Evolutionary conservation across 2,329 filamentous ascomycete genomes (phyloP).

Genomic region (Monosporascus sp.): DNA sequence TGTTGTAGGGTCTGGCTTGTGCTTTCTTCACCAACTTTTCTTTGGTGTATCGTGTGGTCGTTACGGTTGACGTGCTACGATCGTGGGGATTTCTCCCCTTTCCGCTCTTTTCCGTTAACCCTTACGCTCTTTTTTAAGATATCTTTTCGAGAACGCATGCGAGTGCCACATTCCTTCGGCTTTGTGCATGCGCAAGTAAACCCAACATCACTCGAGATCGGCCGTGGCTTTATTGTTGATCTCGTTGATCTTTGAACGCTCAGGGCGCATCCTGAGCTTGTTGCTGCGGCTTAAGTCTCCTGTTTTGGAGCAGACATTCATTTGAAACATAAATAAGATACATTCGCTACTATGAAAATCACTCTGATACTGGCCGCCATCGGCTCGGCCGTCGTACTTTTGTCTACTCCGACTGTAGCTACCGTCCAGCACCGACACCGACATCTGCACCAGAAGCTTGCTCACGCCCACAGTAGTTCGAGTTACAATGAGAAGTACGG

Average conservation of each 20-base stretch:
- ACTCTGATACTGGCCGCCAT: constrained; percentile 43
- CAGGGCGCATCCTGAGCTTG: constrained; percentile 2
- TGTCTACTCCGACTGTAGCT: constrained; percentile 35
- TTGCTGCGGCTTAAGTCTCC: constrained; percentile 5
- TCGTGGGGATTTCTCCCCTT: constrained; percentile 1
- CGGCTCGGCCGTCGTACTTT: constrained; percentile 42
- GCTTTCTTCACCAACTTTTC: too few relatives aligned
- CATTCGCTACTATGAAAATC: constrained; percentile 46
- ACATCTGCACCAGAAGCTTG: constrained; percentile 31
- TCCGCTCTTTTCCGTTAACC: constrained; percentile 1
- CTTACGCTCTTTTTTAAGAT: not conserved
- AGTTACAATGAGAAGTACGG: constrained; percentile 24
- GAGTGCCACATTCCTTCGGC: not conserved
- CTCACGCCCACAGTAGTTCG: constrained; percentile 18
- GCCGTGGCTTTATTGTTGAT: constrained; percentile 8
- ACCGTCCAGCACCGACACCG: constrained; percentile 29
- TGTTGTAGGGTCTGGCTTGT: too few relatives aligned
- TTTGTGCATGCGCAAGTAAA: not conserved
- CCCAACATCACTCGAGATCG: not conserved
- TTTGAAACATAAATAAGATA: constrained; percentile 8
- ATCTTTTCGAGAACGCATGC: not conserved
- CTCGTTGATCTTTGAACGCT: constrained; percentile 8
- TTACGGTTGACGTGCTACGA: not conserved
- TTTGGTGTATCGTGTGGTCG: not conserved
- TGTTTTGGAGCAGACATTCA: constrained; percentile 8